A percentile compares a stretch with the other conserved stretches of the same genome.
These are phyloP conservation scores for Daldinia eschscholtzii DNA, from an alignment of 2,329 filamentous ascomycete genomes.

Conservation along the genomic window DNA sequence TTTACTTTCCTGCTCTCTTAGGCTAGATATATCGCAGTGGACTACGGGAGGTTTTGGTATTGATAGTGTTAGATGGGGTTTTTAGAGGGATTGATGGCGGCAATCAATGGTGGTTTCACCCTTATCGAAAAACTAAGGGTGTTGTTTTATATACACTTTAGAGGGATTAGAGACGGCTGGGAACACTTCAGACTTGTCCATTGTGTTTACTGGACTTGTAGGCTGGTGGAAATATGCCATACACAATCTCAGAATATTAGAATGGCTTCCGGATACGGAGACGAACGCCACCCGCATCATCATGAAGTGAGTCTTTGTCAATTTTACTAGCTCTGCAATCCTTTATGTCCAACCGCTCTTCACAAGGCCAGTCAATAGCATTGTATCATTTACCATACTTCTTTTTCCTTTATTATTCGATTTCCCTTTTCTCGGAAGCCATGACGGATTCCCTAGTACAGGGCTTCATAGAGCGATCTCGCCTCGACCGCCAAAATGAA, in stretches of 20 bases:
- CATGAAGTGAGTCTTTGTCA: slow-evolving; percentile 32
- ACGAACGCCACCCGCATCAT: slow-evolving; percentile 12
- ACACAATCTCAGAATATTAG: slow-evolving; percentile 21
- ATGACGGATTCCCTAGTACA: slow-evolving; percentile 29
- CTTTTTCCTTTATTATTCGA: no score
- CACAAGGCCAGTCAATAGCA: slow-evolving; percentile 33
- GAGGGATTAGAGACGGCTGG: not conserved
- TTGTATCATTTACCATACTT: slow-evolving; percentile 23
- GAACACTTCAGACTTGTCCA: slow-evolving; percentile 1
- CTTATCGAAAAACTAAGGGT: slow-evolving; percentile 17
- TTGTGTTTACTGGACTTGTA: not conserved
- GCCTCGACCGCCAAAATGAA: slow-evolving; percentile 39
- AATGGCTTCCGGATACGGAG: slow-evolving; percentile 36
- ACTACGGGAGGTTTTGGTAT: not conserved
- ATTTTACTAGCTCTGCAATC: slow-evolving; percentile 6
- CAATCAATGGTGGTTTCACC: slow-evolving; percentile 21
- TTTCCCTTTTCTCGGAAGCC: not conserved
- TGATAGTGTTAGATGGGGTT: not conserved
- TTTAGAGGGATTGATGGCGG: not conserved
- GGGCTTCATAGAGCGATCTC: slow-evolving; percentile 34
- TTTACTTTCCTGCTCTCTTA: slow-evolving; percentile 5
- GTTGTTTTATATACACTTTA: slow-evolving; percentile 6
- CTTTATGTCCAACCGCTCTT: not conserved
- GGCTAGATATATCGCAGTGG: not conserved
- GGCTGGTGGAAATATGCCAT: slow-evolving; percentile 13